Base-by-base conservation (phyloP, 192 early-diverging fungal genomes). In the Irineochytrium annulatum region DNA sequence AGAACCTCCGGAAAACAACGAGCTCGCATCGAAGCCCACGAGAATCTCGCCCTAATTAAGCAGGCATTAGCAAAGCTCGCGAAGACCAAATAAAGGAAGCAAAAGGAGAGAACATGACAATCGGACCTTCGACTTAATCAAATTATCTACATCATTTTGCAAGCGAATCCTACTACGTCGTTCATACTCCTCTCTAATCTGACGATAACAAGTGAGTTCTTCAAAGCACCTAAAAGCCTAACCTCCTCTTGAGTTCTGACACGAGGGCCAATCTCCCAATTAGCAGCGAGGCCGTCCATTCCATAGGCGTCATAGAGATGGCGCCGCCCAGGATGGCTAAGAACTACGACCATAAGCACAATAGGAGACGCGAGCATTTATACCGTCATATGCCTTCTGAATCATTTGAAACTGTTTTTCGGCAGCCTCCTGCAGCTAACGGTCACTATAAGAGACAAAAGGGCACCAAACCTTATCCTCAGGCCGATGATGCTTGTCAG, bases 251-350 rank as follows among this genome's bases (percentile, higher is more conserved):
- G 59, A 2, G 61, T 65, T 24, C 56, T 22, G 8, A 69, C 52
- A 26, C 70, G 64, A 0, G 59, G 48, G 14, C 66, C 62, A 17
- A 82, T 59, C 27, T 82, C 80, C 80, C 80, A 82, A 26, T 48
- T 52, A 17, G 33, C 22, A 16, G 34, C 48, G 3, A 78, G 48
- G 1, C 68, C 80, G 20, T 80, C 74, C 11, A 58, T 63, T 3
- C 80, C 80, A 49, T 80, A 82, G 22, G 63, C 45, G 43, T 82
- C 73, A 55, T 82, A 82, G 46, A 82, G 76, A 59, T 82, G 80
- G 19, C 80, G 68, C 48, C 70, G 76, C 14, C 52, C 61, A 16
- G 76, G 71, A 48, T 82, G 67, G 65, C 66, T 72, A 3, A 82
- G 57, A 6, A 80, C 72, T 75, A 54, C 13, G 3, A 35, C 2